Evolutionary conservation across 768 basidiomycete genomes (phyloP), one percentile per base, ranked within the genome.

Genomic region (Kwoniella botswanensis): DNA sequence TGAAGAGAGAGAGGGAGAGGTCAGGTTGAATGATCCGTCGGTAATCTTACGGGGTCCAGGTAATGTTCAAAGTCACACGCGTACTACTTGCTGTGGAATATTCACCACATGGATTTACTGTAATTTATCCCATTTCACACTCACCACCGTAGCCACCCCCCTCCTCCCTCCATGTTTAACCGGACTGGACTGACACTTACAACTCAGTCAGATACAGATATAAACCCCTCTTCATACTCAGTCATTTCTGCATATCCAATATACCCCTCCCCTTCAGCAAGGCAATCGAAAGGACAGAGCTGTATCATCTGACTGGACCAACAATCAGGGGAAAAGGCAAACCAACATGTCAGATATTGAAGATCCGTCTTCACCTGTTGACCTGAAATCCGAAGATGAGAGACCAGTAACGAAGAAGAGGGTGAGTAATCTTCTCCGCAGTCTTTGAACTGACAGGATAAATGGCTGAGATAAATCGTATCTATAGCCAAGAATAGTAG

Each of bases 331-430:
- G 59, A 29, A 41, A 61, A 13, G 15, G 41, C 15, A 42, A 52
- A 35, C 17, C 22, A 59, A 6, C 50, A 78, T 78, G 77, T 78
- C 77, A 10, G 77, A 78, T 57, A 61, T 72, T 6, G 72, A 71
- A 54, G 50, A 69, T n/a, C 60, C 67, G 6, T 55, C 61, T 26
- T 76, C 77, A 17, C 68, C 74, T 18, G 54, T 66, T n/a, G 72
- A 70, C 42, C 53, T 41, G 22, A 65, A 65, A 46, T 65, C 59
- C 13, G 63, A 63, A 41, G 68, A 68, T 43, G 67, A 72, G 68
- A 21, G 67, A 46, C n/a, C 43, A 53, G 64, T 60, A 1, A 71
- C 70, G 5, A 71, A 68, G 57, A 76, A 76, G 70, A 67, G 75
- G 73, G 78, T 79, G 63, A 71, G 75, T 68, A n/a, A 3, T 18